Percentiles rank a stretch among this genome's conserved stretches.
These are phyloP conservation scores for Wickerhamia fluorescens DNA, from an alignment of 805 yeast species.

Conservation along the genomic window DNA sequence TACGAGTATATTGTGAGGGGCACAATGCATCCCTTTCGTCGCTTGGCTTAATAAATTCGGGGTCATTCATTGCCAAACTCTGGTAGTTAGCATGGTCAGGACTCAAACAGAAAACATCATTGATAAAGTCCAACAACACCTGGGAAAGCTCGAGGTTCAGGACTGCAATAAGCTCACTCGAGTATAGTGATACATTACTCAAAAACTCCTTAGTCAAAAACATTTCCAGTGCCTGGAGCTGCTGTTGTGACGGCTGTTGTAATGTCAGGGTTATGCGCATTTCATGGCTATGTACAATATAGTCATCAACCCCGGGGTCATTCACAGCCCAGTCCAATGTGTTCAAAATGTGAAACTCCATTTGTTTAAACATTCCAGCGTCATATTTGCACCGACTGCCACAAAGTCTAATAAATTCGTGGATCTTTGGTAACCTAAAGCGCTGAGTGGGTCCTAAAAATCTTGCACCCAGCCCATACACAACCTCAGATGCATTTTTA, in stretches of 20 bases:
- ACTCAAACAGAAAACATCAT: slow-evolving; percentile 8
- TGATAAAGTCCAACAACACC: slow-evolving; percentile 21
- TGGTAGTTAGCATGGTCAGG: slow-evolving; percentile 6
- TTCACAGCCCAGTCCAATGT: slow-evolving; percentile 68
- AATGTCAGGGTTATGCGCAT: slow-evolving; percentile 4
- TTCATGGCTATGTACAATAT: slow-evolving; percentile 28
- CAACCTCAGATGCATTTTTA: slow-evolving; percentile 30
- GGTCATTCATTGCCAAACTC: slow-evolving; percentile 1
- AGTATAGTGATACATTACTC: slow-evolving; percentile 43
- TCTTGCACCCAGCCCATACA: slow-evolving; percentile 49
- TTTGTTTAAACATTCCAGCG: slow-evolving; percentile 45
- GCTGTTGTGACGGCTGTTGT: not conserved
- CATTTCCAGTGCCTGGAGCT: slow-evolving; percentile 18
- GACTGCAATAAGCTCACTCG: slow-evolving; percentile 36
- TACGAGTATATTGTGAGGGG: slow-evolving; percentile 6
- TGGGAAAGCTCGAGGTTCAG: slow-evolving; percentile 19
- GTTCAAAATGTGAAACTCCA: slow-evolving; percentile 68
- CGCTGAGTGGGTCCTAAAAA: slow-evolving; percentile 67
- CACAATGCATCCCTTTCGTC: slow-evolving; percentile 1
- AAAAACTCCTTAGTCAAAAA: slow-evolving; percentile 44
- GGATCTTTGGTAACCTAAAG: slow-evolving; percentile 64
- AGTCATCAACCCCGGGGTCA: slow-evolving; percentile 48
- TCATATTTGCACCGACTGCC: slow-evolving; percentile 52
- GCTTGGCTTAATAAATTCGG: not conserved
- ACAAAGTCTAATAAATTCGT: slow-evolving; percentile 67